Evolutionary conservation across 116 monocot species (phyloP), one percentile per base, ranked within the genome.

Genomic region (Iris pallida): DNA sequence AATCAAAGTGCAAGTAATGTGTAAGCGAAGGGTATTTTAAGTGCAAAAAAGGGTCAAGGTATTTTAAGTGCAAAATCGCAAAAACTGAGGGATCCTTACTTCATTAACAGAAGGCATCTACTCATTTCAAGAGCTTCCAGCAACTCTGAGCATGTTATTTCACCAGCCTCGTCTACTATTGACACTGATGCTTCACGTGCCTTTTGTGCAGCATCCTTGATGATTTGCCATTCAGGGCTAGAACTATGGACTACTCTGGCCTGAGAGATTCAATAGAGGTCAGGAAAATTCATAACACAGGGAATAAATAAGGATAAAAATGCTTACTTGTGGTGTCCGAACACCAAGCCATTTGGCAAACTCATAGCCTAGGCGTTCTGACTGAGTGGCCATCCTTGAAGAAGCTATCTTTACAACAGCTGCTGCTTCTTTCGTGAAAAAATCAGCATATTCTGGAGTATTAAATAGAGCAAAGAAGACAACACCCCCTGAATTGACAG

Each of bases 401-500:
- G 97, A 81, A 71, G 92, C 79, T 73, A 97, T 78, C 76, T 97
- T 92, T 64, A 97, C 76, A 7, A 97, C 97, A 42, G 87, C 90
- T 10, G 85, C 83, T 45, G 82, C 76, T 78, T 97, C 90, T 57
- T 72, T 88, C 49, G 72, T 19, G 13, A 53, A 51, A 6, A 56
- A 30, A 56, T 57, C 67, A 68, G 59, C 52, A 16, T 68, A 43
- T 40, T 71, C 62, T 3, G 46, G 64, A 11, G n/a, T 64, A 20
- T 74, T 78, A 56, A 97, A 97, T n/a, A 92, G 58, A 17, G 90
- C 97, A 86, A 87, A 90, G 71, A 97, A 97, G 73, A 97, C 87
- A 79, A 97, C 85, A 45, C 97, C 97, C 1, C 92, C 97, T 71
- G 97, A 97, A 70, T 97, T 97, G 7, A 97, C 83, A 62, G 87